phyloP scores from a whole-genome alignment of 495 filamentous ascomycete species.

The Eremomyces bilateralis region DNA sequence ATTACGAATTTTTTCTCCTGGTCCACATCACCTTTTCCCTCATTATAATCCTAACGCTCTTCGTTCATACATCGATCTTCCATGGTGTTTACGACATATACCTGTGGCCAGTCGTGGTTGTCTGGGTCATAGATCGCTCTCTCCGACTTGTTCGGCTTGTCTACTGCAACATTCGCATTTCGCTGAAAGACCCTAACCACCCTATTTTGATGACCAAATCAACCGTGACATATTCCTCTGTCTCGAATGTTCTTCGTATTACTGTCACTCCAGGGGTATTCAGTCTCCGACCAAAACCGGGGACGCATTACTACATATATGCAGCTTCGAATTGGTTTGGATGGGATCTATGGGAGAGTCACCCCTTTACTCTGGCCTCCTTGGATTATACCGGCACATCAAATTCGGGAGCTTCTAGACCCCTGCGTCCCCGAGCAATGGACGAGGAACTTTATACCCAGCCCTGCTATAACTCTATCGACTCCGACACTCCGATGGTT shows the following conservation, averaged over 20 bases:
- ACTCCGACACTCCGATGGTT: conserved; percentile 1
- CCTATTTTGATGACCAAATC: conserved; percentile 17
- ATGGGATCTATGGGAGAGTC: conserved; percentile 32
- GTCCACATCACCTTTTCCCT: conserved; percentile 31
- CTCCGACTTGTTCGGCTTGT: conserved; percentile 26
- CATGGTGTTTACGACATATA: conserved; percentile 28
- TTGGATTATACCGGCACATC: neutral
- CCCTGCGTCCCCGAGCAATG: too few relatives aligned
- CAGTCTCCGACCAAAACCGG: conserved; percentile 21
- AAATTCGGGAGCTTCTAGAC: neutral
- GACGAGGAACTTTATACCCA: neutral
- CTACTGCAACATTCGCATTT: conserved; percentile 22
- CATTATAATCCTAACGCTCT: conserved; percentile 27
- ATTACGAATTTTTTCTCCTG: conserved; percentile 33
- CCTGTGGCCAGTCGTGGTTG: conserved; percentile 27
- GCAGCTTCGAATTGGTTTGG: conserved; percentile 27
- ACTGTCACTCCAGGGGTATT: conserved; percentile 20
- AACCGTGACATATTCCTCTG: conserved; percentile 22
- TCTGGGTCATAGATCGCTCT: conserved; percentile 30
- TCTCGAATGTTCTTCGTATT: conserved; percentile 29
- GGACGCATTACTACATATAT: conserved; percentile 36
- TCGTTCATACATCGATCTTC: conserved; percentile 28
- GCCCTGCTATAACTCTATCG: neutral
- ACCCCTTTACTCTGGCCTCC: conserved; percentile 36
- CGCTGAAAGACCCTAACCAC: conserved; percentile 2